These are phyloP conservation scores for Gossypium raimondii DNA, from an alignment of 345 rosid species.

Conservation along the genomic window DNA sequence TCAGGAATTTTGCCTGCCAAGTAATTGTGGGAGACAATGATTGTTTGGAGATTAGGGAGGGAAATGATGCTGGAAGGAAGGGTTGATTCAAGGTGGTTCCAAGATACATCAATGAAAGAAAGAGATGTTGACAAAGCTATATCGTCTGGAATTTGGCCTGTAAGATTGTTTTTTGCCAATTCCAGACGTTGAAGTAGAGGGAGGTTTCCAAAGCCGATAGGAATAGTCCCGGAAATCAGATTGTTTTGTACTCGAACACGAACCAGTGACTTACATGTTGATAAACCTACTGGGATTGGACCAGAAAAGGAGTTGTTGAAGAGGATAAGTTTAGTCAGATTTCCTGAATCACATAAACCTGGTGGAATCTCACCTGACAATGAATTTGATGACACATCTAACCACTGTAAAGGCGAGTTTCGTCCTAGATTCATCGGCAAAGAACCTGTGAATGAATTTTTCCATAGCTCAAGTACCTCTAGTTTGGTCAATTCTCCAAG, in stretches of 20 bases:
- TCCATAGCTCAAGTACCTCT: conserved; percentile 71
- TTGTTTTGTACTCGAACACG: conserved; percentile 77
- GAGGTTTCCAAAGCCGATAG: conserved; percentile 59
- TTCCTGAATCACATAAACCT: conserved; percentile 52
- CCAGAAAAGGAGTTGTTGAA: conserved; percentile 74
- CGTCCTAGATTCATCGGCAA: conserved; percentile 58
- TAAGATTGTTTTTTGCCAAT: conserved; percentile 69
- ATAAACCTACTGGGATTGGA: conserved; percentile 45
- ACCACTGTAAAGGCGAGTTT: conserved; percentile 56
- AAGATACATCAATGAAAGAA: conserved; percentile 76
- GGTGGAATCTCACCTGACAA: conserved; percentile 63
- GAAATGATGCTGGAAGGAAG: conserved; percentile 72
- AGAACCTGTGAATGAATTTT: conserved; percentile 55
- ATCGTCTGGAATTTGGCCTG: conserved; percentile 71
- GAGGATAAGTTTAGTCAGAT: conserved; percentile 77
- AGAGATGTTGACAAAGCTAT: conserved; percentile 57
- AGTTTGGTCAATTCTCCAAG: conserved; percentile 56
- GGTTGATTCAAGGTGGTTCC: conserved; percentile 55
- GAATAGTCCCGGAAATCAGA: conserved; percentile 60
- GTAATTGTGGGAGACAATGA: conserved; percentile 70
- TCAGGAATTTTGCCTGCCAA: conserved; percentile 60
- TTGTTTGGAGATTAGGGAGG: conserved; percentile 59
- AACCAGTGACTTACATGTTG: conserved; percentile 55
- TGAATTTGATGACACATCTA: conserved; percentile 69
- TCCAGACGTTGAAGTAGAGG: conserved; percentile 77